A percentile compares a stretch with the other conserved stretches of the same genome.
Evolutionary conservation across 768 basidiomycete genomes (phyloP).

Genomic region (Lyophyllum atratum): DNA sequence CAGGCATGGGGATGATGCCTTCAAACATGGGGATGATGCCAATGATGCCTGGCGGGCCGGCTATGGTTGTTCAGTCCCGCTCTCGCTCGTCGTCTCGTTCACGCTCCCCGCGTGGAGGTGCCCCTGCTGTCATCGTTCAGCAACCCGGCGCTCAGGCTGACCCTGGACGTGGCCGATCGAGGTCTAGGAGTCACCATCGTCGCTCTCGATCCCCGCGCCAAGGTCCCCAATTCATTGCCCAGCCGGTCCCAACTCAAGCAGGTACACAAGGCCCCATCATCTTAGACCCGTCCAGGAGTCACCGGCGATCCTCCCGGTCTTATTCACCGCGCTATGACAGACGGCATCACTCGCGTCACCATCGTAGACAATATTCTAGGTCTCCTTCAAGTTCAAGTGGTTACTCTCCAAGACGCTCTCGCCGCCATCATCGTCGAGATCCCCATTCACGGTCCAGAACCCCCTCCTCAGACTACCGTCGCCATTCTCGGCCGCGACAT

Average conservation of each 20-base stretch:
- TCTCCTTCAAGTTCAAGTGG: conserved; percentile 23
- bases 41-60: neutral
- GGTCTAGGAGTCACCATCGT: neutral
- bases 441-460: conserved; percentile 9
- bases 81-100: conserved; percentile 9
- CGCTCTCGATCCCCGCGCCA: conserved; percentile 16
- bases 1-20: neutral
- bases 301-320: neutral
- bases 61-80: neutral
- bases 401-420: conserved; percentile 7
- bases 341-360: conserved; percentile 4
- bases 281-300: neutral
- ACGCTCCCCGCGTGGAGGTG: conserved; percentile 1
- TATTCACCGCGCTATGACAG: neutral
- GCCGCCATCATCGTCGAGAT: neutral
- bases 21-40: neutral
- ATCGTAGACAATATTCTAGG: conserved; percentile 22
- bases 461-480: conserved; percentile 9
- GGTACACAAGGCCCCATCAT: conserved; percentile 4
- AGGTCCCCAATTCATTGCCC: neutral
- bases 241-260: conserved; percentile 1
- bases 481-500: neutral
- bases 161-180: conserved; percentile 10
- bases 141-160: neutral
- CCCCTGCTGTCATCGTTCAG: neutral